phyloP scores from a whole-genome alignment of 352 stramenopile species.

The Globisporangium paddicum region DNA sequence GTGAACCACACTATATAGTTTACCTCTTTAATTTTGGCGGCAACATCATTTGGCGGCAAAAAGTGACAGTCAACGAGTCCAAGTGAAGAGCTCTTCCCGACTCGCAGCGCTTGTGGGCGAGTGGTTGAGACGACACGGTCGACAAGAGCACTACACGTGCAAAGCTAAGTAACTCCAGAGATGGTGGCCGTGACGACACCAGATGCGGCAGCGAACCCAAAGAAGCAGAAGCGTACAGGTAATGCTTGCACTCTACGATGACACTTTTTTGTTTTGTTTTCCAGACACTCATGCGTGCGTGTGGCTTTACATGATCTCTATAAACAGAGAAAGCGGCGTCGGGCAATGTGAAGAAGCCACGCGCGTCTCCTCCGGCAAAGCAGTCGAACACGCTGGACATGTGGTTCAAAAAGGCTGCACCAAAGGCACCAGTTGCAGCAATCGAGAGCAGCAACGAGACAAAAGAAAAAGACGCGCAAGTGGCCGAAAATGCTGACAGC shows the following conservation, averaged over 20 bases:
- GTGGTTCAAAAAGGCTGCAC: slow-evolving; percentile 45
- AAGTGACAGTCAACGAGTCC: not conserved
- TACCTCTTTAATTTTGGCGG: not conserved
- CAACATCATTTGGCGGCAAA: slow-evolving; percentile 1
- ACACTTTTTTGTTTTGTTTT: not conserved
- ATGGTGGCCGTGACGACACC: slow-evolving; percentile 1
- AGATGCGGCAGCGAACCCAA: slow-evolving; percentile 1
- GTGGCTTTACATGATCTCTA: not conserved
- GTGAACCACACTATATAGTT: not conserved
- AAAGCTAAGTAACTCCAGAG: not conserved
- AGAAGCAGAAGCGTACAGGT: slow-evolving; percentile 14
- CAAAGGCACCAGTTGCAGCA: slow-evolving; percentile 12
- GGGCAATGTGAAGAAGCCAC: slow-evolving; percentile 9
- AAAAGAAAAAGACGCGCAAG: not conserved
- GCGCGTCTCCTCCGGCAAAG: slow-evolving; percentile 11
- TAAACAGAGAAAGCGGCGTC: slow-evolving; percentile 5
- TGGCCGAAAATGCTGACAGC: not conserved
- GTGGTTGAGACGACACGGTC: not conserved
- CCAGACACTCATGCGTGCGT: not conserved
- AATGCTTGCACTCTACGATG: not conserved
- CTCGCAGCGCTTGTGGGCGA: not conserved
- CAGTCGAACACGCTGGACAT: slow-evolving; percentile 49
- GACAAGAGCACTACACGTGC: not conserved
- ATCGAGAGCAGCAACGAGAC: not conserved
- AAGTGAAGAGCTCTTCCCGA: not conserved